Conservation (phyloP, 2,329 filamentous ascomycete species). For the Phaeosphaeria sp. region DNA sequence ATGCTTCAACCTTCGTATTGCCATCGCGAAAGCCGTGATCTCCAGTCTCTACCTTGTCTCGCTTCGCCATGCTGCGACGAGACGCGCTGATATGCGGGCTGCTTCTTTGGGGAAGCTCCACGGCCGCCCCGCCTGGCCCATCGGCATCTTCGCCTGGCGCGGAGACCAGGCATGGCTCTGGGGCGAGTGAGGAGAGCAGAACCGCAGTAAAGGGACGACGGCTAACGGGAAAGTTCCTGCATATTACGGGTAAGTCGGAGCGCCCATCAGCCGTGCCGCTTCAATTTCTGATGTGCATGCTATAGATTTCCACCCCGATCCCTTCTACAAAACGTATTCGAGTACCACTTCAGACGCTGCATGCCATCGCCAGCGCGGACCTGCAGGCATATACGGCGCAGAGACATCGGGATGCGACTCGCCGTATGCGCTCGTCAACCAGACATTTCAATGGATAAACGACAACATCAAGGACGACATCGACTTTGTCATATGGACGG, state of each 20-base stretch:
- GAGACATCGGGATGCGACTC: conserved; percentile 90
- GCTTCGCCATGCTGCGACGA: conserved; percentile 29
- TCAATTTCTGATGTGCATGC: neutral
- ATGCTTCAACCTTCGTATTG: neutral
- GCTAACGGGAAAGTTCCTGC: conserved; percentile 74
- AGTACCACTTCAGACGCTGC: conserved; percentile 71
- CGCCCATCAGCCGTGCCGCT: neutral
- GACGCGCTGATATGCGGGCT: conserved; percentile 35
- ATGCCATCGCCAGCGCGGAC: conserved; percentile 80
- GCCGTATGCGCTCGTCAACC: conserved; percentile 79
- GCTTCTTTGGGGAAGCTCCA: conserved; percentile 31
- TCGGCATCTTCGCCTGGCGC: neutral
- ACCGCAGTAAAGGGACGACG: conserved; percentile 23
- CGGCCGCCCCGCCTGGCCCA: conserved; percentile 36
- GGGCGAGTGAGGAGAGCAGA: conserved; percentile 12
- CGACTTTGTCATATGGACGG: conserved; percentile 93
- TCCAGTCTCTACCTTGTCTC: neutral
- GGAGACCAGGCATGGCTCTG: no score
- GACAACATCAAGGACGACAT: conserved; percentile 77
- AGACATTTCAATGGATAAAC: conserved; percentile 88
- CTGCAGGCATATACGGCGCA: conserved; percentile 81
- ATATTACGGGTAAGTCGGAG: conserved; percentile 76
- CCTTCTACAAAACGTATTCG: conserved; percentile 80
- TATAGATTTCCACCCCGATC: conserved; percentile 89
- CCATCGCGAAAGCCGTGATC: neutral